phyloP scores from a whole-genome alignment of 2,329 filamentous ascomycete species.

The Aspergillus carbonarius region DNA sequence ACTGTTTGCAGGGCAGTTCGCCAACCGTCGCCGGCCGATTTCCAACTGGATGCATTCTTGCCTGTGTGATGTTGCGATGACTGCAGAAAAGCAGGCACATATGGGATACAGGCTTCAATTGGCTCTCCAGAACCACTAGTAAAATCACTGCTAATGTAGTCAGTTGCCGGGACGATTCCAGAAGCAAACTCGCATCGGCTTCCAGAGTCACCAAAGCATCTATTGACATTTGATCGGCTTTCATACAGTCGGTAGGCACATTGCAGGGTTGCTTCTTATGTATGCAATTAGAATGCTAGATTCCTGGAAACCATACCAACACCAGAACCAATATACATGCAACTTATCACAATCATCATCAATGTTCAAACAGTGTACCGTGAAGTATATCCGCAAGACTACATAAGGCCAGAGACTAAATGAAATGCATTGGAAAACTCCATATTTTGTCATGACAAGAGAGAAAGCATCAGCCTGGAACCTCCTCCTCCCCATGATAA shows the following conservation, averaged over 20 bases:
- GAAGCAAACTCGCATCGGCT: not conserved
- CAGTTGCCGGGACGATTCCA: not conserved
- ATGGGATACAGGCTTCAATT: not conserved
- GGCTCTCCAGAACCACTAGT: not conserved
- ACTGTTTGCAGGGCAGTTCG: constrained; percentile 32
- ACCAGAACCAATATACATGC: not conserved
- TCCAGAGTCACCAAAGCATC: not conserved
- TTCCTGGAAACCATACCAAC: not conserved
- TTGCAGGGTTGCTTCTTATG: not conserved
- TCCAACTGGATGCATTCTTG: constrained; percentile 8
- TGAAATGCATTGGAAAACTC: constrained; percentile 23
- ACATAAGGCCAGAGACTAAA: constrained; percentile 14
- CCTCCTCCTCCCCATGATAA: constrained; percentile 8
- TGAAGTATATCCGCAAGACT: constrained; percentile 19
- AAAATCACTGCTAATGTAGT: not conserved
- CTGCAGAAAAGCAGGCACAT: not conserved
- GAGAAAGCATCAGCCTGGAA: constrained; percentile 17
- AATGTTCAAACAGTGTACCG: constrained; percentile 23
- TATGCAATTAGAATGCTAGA: not conserved
- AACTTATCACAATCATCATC: constrained; percentile 22
- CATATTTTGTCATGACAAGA: constrained; percentile 21
- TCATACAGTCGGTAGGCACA: not conserved
- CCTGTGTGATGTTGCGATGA: not conserved
- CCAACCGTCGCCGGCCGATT: constrained; percentile 15
- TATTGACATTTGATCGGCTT: not conserved